These are phyloP conservation scores for Karstenula rhodostoma DNA, from an alignment of 2,329 filamentous ascomycete species.

Conservation along the genomic window DNA sequence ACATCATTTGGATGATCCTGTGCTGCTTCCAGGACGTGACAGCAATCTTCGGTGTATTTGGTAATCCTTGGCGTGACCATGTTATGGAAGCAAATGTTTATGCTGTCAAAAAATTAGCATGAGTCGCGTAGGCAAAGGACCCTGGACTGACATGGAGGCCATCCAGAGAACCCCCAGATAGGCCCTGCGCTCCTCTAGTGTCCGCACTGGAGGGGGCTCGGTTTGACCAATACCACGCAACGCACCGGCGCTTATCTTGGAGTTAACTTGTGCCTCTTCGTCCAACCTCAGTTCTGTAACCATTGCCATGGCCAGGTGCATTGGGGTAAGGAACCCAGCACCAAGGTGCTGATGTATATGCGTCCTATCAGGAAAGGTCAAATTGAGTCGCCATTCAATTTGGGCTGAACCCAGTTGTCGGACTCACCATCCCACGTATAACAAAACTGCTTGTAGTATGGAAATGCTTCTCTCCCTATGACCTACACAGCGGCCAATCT, in stretches of 20 bases:
- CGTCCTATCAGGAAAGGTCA: conserved; percentile 7
- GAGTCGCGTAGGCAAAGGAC: neutral
- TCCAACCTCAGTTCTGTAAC: conserved; percentile 14
- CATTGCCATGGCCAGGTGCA: conserved; percentile 12
- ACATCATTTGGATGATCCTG: conserved; percentile 11
- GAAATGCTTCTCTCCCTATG: conserved; percentile 14
- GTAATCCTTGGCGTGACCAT: conserved; percentile 10
- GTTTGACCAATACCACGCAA: neutral
- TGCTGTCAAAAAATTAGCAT: conserved; percentile 8
- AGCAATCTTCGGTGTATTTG: conserved; percentile 18
- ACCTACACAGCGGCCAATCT: conserved; percentile 13
- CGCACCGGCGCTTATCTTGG: conserved; percentile 13
- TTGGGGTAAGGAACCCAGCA: conserved; percentile 9
- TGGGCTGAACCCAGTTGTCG: neutral
- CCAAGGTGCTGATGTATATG: conserved; percentile 19
- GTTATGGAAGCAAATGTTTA: conserved; percentile 17
- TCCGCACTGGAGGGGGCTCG: neutral
- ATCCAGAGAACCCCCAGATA: conserved; percentile 18
- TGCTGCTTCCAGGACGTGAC: conserved; percentile 12
- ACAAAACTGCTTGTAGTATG: conserved; percentile 14
- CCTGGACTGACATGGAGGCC: conserved; percentile 11
- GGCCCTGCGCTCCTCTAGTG: conserved; percentile 14
- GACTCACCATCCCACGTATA: conserved; percentile 19
- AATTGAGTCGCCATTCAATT: neutral
- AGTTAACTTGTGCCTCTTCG: conserved; percentile 2